Base-by-base conservation (phyloP, 2,329 filamentous ascomycete genomes). In the Knufia petricola region DNA sequence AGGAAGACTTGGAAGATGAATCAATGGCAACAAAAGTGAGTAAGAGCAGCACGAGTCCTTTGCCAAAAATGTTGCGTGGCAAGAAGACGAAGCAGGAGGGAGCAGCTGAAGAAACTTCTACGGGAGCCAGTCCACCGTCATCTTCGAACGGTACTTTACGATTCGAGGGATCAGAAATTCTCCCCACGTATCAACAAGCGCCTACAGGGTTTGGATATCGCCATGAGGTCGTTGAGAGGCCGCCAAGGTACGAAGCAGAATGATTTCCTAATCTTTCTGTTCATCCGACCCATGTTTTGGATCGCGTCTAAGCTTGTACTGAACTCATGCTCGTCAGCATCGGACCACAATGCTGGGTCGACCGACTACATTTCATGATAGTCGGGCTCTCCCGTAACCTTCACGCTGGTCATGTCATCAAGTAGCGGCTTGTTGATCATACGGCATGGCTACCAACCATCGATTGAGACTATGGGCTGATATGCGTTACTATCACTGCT, bases 241-340 rank as follows among this genome's bases (percentile, higher is more conserved):
- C 44, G 21, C 44, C 44, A 28, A 47, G 44, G 44, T 47, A 47
- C 34, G 44, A 47, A 21, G n/a, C 32, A 24, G 32, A 47, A 38
- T 47, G 21, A 39, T 38, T 47, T 30, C 32, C 30, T 47, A n/a
- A 12, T 37, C 20, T 13, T n/a, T 3, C 15, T 36, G 4, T 37
- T 46, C 21, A 3, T 37, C 6, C 15, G 6, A 36, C 4, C 7
- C 7, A 36, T 28, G 26, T 28, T 6, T 28, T 28, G 6, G 6
- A 7, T 36, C 15, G 9, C 6, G 32, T 17, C 15, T 36, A n/a
- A n/a, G 13, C 4, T 6, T 17, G 6, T 36, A 36, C 32, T 36
- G 32, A 36, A 17, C 4, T 36, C 28, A 30, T 13, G 32, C 15
- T n/a, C 32, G 6, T 6, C 32, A 36, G 32, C 32, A n/a, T 36